These are phyloP conservation scores for Aspergillus diversus DNA, from an alignment of 495 filamentous ascomycete species.

Conservation along the genomic window DNA sequence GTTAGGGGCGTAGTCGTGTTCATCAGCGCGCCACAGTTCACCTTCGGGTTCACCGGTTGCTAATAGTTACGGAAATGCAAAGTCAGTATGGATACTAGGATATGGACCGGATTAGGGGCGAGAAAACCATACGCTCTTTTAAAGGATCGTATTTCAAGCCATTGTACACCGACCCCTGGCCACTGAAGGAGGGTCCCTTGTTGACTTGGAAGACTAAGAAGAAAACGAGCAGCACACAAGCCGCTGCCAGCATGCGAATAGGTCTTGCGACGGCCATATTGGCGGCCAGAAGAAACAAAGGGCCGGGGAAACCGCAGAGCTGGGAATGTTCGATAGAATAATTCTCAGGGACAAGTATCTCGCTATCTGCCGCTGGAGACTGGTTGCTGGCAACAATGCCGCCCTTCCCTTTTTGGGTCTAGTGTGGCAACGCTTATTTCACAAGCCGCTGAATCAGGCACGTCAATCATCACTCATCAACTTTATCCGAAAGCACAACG, in stretches of 20 bases:
- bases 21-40: constrained; percentile 68
- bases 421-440: constrained; percentile 24
- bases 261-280: constrained; percentile 82
- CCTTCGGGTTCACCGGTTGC: constrained; percentile 83
- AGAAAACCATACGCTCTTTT: constrained; percentile 68
- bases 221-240: constrained; percentile 68
- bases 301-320: constrained; percentile 21
- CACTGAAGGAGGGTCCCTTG: constrained; percentile 43
- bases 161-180: constrained; percentile 39
- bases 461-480: constrained; percentile 20
- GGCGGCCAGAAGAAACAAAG: constrained; percentile 31
- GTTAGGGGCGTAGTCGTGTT: constrained; percentile 70
- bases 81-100: constrained; percentile 3
- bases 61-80: constrained; percentile 34
- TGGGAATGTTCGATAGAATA: constrained; percentile 9
- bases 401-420: constrained; percentile 37
- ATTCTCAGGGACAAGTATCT: constrained; percentile 3
- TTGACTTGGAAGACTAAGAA: constrained; percentile 77
- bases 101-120: constrained; percentile 17
- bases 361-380: constrained; percentile 5
- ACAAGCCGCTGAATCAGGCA: constrained; percentile 19
- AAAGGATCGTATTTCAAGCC: constrained; percentile 76
- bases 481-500: background rate
- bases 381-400: constrained; percentile 16
- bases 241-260: constrained; percentile 74